Percentiles rank a stretch among this genome's conserved stretches.
Evolutionary conservation across 495 filamentous ascomycete genomes (phyloP).

Genomic region (Tuber indicum): DNA sequence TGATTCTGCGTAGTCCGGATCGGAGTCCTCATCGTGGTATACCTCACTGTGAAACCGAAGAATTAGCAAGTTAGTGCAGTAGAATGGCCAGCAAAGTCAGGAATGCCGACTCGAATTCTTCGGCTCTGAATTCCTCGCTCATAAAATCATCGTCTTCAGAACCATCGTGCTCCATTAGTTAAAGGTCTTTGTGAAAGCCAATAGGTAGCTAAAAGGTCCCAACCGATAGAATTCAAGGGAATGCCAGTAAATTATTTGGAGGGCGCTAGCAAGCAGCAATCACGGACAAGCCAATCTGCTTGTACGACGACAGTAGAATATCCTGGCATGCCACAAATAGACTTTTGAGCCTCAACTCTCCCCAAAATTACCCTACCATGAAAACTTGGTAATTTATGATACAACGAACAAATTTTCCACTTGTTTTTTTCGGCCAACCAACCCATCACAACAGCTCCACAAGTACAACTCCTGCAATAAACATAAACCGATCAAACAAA

Average conservation of each 20-base stretch:
- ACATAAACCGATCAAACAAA: not conserved
- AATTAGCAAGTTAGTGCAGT: not conserved
- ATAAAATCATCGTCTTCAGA: not conserved
- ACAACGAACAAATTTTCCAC: not conserved
- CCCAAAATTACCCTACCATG: constrained; percentile 9
- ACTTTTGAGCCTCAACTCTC: constrained; percentile 25
- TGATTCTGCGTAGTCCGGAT: constrained; percentile 50
- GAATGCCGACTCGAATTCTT: not conserved
- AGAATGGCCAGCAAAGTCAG: not conserved
- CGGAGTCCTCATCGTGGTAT: constrained; percentile 48
- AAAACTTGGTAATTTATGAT: constrained; percentile 20
- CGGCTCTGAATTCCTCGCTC: not conserved
- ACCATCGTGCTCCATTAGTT: not conserved
- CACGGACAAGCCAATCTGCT: not conserved
- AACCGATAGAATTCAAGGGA: not conserved
- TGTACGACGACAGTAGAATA: not conserved
- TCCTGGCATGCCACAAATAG: not conserved
- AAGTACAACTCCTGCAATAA: constrained; percentile 12
- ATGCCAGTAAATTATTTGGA: not conserved
- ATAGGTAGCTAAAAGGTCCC: not conserved
- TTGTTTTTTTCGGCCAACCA: constrained; percentile 5
- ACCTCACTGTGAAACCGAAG: not conserved
- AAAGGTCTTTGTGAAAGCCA: not conserved
- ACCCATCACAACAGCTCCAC: constrained; percentile 5
- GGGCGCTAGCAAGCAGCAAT: not conserved